phyloP scores from a whole-genome alignment of 129 eudicot genomes.

The Gnaphalium uliginosum region DNA sequence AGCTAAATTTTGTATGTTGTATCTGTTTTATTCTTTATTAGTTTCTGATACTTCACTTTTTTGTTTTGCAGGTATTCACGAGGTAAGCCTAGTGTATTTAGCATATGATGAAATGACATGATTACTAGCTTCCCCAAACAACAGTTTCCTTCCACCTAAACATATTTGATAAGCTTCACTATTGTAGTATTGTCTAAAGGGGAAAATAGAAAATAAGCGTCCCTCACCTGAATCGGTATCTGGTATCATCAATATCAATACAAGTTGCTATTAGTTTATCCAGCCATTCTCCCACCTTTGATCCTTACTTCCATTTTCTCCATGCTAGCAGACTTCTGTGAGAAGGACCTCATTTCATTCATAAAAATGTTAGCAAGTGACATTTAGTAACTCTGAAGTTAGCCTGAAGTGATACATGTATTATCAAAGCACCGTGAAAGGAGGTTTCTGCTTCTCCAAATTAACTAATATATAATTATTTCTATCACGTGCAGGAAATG shows the following conservation, averaged over 20 bases:
- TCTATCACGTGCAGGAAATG: conserved; percentile 68
- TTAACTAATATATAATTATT: background rate
- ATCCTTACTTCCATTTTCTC: background rate
- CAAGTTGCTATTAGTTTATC: background rate
- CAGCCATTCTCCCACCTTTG: background rate
- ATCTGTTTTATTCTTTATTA: background rate
- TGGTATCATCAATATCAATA: background rate
- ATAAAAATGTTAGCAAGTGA: background rate
- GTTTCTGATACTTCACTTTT: conserved; percentile 10
- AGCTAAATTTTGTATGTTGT: background rate
- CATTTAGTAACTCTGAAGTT: background rate
- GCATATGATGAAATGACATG: conserved; percentile 17
- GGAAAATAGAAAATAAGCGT: background rate
- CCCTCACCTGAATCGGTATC: background rate
- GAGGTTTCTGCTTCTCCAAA: background rate
- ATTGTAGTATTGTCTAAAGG: background rate
- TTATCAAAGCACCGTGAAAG: background rate
- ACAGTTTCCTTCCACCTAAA: background rate
- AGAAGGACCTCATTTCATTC: background rate
- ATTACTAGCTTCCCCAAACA: background rate
- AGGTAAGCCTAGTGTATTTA: background rate
- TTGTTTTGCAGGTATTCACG: conserved; percentile 22
- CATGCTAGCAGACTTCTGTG: background rate
- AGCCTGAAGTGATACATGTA: background rate
- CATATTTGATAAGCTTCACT: no score